Evolutionary conservation across 2,329 filamentous ascomycete genomes (phyloP).

Genomic region (Colletotrichum lupini): DNA sequence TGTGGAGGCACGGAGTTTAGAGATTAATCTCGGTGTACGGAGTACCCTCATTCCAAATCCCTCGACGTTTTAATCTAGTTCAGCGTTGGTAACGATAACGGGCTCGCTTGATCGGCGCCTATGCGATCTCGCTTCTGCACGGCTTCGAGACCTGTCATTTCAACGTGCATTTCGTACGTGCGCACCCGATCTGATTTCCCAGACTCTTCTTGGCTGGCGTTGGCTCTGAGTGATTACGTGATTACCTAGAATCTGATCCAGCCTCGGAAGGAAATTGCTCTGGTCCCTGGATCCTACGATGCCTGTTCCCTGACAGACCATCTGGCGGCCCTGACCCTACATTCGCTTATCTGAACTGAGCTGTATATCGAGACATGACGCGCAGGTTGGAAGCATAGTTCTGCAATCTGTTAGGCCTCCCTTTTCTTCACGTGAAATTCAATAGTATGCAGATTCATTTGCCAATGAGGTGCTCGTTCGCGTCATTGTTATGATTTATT

Average conservation of each 20-base stretch:
- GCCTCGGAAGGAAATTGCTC: neutral
- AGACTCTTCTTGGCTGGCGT: neutral
- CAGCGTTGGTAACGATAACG: neutral
- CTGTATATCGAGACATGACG: neutral
- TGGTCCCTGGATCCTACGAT: neutral
- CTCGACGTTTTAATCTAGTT: neutral
- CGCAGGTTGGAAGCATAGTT: neutral
- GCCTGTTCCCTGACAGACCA: neutral
- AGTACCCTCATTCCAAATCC: neutral
- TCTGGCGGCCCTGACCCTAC: neutral
- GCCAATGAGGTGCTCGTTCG: too few species aligned
- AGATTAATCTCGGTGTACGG: neutral
- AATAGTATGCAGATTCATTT: neutral
- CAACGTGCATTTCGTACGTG: neutral
- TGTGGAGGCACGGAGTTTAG: neutral
- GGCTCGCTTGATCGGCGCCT: neutral
- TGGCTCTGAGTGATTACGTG: neutral
- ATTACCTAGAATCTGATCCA: neutral
- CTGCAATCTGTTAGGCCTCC: neutral
- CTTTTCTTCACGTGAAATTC: conserved; percentile 4
- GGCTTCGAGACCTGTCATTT: neutral
- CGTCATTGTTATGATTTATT: neutral
- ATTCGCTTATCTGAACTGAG: neutral
- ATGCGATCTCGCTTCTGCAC: neutral
- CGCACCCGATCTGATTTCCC: neutral